These are phyloP conservation scores for Neurospora tetrasperma DNA, from an alignment of 495 filamentous ascomycete genomes.

Conservation along the genomic window DNA sequence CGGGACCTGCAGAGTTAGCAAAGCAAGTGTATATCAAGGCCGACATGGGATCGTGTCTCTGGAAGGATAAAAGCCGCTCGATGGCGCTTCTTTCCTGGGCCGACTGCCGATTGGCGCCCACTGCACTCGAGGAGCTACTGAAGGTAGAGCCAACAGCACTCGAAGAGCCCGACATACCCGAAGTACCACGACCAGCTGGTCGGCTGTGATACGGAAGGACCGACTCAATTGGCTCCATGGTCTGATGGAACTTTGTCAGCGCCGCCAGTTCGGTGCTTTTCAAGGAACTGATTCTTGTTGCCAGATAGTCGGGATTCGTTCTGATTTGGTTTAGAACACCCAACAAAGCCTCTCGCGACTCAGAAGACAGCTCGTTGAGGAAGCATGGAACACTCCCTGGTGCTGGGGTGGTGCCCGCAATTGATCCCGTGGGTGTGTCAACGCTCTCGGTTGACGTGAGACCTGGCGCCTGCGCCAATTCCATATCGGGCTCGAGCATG, in stretches of 20 bases:
- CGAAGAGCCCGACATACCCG: conserved; percentile 11
- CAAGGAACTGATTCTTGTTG: conserved; percentile 64
- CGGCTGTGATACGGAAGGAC: conserved; percentile 63
- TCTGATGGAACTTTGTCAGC: conserved; percentile 63
- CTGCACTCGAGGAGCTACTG: conserved; percentile 10
- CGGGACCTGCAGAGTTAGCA: conserved; percentile 70
- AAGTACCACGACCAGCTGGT: conserved; percentile 23
- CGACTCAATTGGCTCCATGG: conserved; percentile 68
- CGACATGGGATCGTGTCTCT: conserved; percentile 79
- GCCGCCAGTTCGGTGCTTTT: conserved; percentile 62
- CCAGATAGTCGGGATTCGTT: conserved; percentile 76
- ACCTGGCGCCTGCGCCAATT: conserved; percentile 35
- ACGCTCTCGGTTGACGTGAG: conserved; percentile 36
- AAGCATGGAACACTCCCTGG: conserved; percentile 53
- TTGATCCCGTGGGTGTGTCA: conserved; percentile 29
- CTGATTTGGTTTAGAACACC: conserved; percentile 73
- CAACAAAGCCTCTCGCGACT: conserved; percentile 63
- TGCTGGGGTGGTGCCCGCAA: conserved; percentile 24
- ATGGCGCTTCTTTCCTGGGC: conserved; percentile 40
- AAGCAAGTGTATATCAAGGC: conserved; percentile 80
- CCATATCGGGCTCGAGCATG: conserved; percentile 57
- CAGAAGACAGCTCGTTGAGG: conserved; percentile 67
- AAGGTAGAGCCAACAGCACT: conserved; percentile 5
- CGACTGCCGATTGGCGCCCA: conserved; percentile 13
- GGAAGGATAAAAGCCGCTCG: conserved; percentile 68